Base-by-base conservation (phyloP, 2,329 filamentous ascomycete genomes). In the Aschersonia sp. region DNA sequence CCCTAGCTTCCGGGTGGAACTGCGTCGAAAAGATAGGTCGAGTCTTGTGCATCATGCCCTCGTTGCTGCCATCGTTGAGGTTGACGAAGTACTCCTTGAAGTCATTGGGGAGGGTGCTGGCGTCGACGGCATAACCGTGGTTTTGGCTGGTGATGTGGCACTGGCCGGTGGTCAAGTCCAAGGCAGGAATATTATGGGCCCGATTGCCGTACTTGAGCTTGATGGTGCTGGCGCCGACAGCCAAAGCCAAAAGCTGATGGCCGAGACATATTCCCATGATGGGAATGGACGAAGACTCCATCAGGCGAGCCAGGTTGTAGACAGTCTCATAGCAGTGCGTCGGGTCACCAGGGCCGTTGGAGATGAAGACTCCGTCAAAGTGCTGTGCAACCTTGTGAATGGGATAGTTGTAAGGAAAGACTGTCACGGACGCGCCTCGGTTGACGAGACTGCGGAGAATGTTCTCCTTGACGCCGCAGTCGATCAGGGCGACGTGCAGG, bases 181-280 rank as follows among this genome's bases (percentile, higher is more conserved):
- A 73, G 51, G 89, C 88, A 7, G 92, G 92, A 59, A 97, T 97
- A 75, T 98, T 98, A 76, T 97, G 92, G 14, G 89, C 92, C 57
- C 92, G 85, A 77, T 98, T 98, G 61, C 92, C 92, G 67, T 95
- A 98, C 79, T 97, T 97, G 68, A 98, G 80, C 79, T 97, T 97
- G 70, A 94, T 83, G 52, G 92, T 97, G 58, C 80, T 77, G 47
- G 87, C 92, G 53, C 92, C 92, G 50, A 84, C 77, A 45, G 92
- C 88, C 56, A 95, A 78, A 54, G 89, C 90, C 49, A 98, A 76
- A 47, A 98, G 81, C 74, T 98, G 92, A 69, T 98, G 92, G 54
- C 92, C 92, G 55, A 98, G 79, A 65, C 92, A 98, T 62, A 98
- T 97, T 58, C 92, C 92, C 81, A 98, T 94, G 68, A 98, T 82